These are phyloP conservation scores for Malassezia sp. DNA, from an alignment of 1,284 basidiomycete genomes.

Conservation along the genomic window DNA sequence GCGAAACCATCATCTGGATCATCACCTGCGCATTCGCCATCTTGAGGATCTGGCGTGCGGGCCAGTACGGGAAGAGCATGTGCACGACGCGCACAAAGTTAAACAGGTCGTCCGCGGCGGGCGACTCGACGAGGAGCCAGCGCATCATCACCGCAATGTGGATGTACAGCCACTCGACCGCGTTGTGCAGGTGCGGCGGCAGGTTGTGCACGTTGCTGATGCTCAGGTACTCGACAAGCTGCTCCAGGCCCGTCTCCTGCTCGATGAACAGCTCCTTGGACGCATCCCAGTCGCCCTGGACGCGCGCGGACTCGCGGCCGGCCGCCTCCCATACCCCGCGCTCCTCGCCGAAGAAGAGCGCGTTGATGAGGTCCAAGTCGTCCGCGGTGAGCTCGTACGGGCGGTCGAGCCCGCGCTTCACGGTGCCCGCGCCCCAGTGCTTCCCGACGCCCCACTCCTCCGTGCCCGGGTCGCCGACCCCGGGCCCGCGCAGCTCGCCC, in stretches of 20 bases:
- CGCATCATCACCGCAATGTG: constrained; percentile 39
- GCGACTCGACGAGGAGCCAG: constrained; percentile 35
- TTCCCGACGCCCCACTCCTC: constrained; percentile 45
- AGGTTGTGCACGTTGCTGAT: constrained; percentile 36
- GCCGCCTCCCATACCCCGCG: constrained; percentile 30
- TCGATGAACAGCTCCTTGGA: constrained; percentile 44
- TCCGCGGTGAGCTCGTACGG: constrained; percentile 28
- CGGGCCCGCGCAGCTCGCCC: constrained; percentile 38
- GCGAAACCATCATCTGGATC: constrained; percentile 36
- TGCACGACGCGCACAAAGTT: constrained; percentile 38
- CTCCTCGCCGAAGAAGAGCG: constrained; percentile 27
- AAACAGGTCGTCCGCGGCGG: constrained; percentile 36
- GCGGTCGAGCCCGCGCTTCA: constrained; percentile 43
- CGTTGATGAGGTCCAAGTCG: constrained; percentile 28
- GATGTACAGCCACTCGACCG: constrained; percentile 38
- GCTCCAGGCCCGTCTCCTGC: constrained; percentile 39
- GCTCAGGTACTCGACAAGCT: constrained; percentile 30
- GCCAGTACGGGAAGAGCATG: constrained; percentile 44
- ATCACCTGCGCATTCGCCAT: constrained; percentile 41
- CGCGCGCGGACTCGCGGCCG: constrained; percentile 28
- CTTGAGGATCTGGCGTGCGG: constrained; percentile 41
- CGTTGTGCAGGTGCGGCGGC: constrained; percentile 33
- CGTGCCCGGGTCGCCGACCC: constrained; percentile 32
- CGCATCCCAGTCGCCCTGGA: constrained; percentile 27
- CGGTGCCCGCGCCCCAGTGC: constrained; percentile 44